Evolutionary conservation across 1,284 basidiomycete genomes (phyloP), one percentile per base, ranked within the genome.

Genomic region (Ceratobasidium sp.): DNA sequence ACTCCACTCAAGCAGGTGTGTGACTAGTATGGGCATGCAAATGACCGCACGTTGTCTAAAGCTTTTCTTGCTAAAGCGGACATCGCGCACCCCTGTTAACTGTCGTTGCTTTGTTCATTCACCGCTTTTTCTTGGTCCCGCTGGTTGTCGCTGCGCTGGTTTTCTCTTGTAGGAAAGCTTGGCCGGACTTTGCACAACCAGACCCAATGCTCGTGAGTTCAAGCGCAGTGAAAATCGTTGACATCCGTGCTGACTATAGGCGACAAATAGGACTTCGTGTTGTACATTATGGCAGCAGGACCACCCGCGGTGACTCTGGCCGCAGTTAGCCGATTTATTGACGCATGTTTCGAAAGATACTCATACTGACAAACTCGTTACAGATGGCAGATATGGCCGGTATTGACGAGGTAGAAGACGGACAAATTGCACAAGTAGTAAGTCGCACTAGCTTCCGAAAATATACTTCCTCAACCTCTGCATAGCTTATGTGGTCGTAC

Each of bases 121-220:
- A 61, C 14, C 58, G 58, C 6, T 61, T 61, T 44, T 30, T 61
- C 38, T 9, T 61, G 9, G 44, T 61, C 38, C 58, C 58, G 41
- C 18, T 35, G 16, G 44, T 44, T 28, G 44, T 61, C 21, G 43
- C 43, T 11, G 43, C 38, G 21, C 3, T 61, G 13, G 38, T 61
- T 11, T 61, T 43, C 23, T n/a, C 32, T 21, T 41, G 41, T 28
- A 35, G 58, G 7, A 43, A 35, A 18, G 16, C n/a, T 26, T 61
- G 58, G 58, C 58, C 58, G 8, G 41, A 21, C 7, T 61, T 43
- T 35, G 41, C 44, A 13, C 38, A 61, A 41, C 35, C 18, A 6
- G 58, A 61, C 21, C 58, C 58, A 13, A 61, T 61, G 58, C 58
- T 61, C 23, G 58, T 61, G 21, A 35, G 55, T 44, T 9, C 44